Base-by-base conservation (phyloP, 2,329 filamentous ascomycete species). In the Claviceps quebecensis region DNA sequence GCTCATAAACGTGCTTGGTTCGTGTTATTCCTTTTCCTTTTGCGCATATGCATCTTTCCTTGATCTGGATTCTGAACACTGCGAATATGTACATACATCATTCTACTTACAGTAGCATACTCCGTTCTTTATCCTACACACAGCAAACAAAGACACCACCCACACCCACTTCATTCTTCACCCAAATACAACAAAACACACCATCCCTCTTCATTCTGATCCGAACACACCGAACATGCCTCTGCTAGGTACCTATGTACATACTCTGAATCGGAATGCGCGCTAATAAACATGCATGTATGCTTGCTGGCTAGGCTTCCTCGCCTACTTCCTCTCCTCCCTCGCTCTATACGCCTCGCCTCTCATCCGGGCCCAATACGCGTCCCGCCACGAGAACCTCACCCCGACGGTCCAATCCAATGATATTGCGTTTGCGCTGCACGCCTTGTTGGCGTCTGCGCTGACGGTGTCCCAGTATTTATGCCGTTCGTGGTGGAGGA, bases 361-460 rank as follows among this genome's bases (percentile, higher is more conserved):
- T 2, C 69, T 80, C 14, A 84, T 97, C 52, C 84, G 86, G 50
- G 66, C 71, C 38, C 87, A 97, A 65, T 98, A 98, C 71, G 89
- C 88, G 22, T 75, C 78, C 17, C 82, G 93, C 54, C 81, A 97
- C 66, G 67, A 77, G 45, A 81, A 83, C 4, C 81, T 87, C 7
- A 78, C 84, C 44, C 88, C 91, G 3, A 93, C 90, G 1, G 90
- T 95, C 34, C 81, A 85, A 51, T 79, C 87, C 68, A 97, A 97
- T 69, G 93, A 98, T 69, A 76, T 97, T 53, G 79, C 82, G 14
- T 97, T 97, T 65, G 89, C 90, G 16, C 72, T 80, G 3, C 90
- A 97, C 69, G 91, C 86, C 37, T 72, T 88, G 16, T 56, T 89
- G 9, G 69, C 95, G 56, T 87, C 83, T 59, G 59, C 78, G 44